phyloP scores from a whole-genome alignment of 129 eudicot genomes.

The Chrysanthemum seticuspe region DNA sequence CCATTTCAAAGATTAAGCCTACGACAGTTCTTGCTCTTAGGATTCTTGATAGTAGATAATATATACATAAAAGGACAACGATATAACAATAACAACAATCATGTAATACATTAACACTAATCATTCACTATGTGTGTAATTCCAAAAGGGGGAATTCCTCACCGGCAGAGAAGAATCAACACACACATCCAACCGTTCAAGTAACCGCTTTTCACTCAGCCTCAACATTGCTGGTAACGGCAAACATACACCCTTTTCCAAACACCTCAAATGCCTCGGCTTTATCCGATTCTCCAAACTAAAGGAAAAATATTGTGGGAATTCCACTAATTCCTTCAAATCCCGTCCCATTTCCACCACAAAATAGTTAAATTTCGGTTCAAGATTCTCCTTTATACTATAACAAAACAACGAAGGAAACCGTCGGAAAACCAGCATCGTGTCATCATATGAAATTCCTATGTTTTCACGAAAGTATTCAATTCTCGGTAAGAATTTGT shows the following conservation, averaged over 20 bases:
- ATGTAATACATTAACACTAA: constrained; percentile 16
- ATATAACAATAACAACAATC: constrained; percentile 14
- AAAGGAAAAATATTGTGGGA: constrained; percentile 85
- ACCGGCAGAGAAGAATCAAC: constrained; percentile 62
- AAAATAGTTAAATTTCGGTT: constrained; percentile 75
- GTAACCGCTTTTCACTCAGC: constrained; percentile 47
- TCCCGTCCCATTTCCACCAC: constrained; percentile 87
- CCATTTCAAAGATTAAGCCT: not conserved
- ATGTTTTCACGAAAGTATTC: constrained; percentile 57
- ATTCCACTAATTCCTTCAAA: constrained; percentile 65
- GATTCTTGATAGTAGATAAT: constrained; percentile 31
- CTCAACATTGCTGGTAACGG: constrained; percentile 74
- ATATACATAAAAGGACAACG: constrained; percentile 27
- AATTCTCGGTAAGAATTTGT: constrained; percentile 65
- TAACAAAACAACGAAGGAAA: constrained; percentile 83
- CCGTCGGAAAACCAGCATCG: constrained; percentile 57
- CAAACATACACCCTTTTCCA: constrained; percentile 67
- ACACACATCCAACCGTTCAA: constrained; percentile 63
- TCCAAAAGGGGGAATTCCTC: constrained; percentile 78
- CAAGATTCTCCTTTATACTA: constrained; percentile 70
- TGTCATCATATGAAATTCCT: constrained; percentile 57
- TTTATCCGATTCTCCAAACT: constrained; percentile 84
- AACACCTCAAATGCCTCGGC: constrained; percentile 64
- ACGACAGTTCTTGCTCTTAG: constrained; percentile 13
- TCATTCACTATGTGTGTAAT: constrained; percentile 36